Evolutionary conservation across 1,139 yeast species (phyloP).

Genomic region (Pneumocystis murina): DNA sequence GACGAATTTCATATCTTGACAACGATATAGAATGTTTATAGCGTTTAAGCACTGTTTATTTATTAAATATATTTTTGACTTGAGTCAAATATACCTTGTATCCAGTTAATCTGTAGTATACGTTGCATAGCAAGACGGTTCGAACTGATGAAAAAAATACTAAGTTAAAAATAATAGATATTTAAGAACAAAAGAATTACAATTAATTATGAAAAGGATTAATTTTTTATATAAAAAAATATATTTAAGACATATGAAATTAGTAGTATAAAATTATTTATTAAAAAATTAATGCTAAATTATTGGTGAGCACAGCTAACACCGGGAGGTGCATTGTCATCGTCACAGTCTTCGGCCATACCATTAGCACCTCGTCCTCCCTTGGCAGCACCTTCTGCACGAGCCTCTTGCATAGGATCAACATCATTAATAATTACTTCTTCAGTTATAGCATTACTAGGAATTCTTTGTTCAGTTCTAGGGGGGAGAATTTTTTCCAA

Average conservation of each 20-base stretch:
- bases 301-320: conserved; percentile 67
- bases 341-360: conserved; percentile 31
- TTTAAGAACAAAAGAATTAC: too few species aligned
- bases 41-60: background rate
- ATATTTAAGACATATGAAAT: too few species aligned
- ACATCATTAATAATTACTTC: conserved; percentile 59
- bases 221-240: too few species aligned
- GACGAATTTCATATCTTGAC: background rate
- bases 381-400: conserved; percentile 23
- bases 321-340: conserved; percentile 43
- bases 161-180: too few species aligned
- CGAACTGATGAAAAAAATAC: too few species aligned
- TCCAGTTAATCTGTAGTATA: background rate
- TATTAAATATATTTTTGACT: background rate
- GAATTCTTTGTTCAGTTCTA: conserved; percentile 19
- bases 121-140: background rate
- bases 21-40: background rate
- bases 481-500: conserved; percentile 32
- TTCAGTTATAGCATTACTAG: conserved; percentile 41
- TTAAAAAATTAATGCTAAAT: conserved; percentile 7
- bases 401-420: conserved; percentile 39
- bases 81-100: background rate
- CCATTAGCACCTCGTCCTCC: conserved; percentile 19
- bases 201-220: too few species aligned
- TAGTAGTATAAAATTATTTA: too few species aligned